These are phyloP conservation scores for Solanum hybrid DNA, from an alignment of 305 asterid genomes.

Conservation along the genomic window DNA sequence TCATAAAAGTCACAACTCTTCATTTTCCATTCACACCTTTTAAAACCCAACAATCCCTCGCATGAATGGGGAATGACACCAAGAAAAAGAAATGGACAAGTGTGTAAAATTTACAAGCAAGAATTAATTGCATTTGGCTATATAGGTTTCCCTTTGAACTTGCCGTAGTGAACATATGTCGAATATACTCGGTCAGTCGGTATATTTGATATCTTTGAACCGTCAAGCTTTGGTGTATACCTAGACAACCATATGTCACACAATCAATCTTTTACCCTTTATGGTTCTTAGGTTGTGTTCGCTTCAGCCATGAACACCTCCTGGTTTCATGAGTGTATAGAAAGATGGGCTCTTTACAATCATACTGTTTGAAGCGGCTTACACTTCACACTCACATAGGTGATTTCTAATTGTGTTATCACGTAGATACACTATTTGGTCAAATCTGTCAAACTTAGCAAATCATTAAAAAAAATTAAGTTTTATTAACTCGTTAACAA, in stretches of 20 bases:
- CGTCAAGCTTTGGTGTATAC: background rate
- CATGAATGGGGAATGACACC: background rate
- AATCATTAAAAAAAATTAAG: too few relatives aligned
- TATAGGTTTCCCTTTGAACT: background rate
- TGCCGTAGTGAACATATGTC: background rate
- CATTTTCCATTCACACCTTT: background rate
- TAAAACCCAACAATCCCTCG: background rate
- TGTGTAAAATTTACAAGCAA: background rate
- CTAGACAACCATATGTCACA: background rate
- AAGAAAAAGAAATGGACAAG: too few relatives aligned
- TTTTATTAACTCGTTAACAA: background rate
- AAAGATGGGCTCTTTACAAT: background rate
- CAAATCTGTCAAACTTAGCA: background rate
- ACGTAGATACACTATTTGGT: background rate
- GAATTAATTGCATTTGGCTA: background rate
- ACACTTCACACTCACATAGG: background rate
- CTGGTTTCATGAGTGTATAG: background rate
- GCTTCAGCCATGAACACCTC: background rate
- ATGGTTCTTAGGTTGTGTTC: background rate
- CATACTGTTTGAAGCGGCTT: background rate
- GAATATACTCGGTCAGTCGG: background rate
- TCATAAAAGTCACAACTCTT: too few relatives aligned
- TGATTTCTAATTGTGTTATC: background rate
- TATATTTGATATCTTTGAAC: background rate
- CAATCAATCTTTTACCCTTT: background rate